Base-by-base conservation (phyloP, 768 basidiomycete species). In the Lactarius psammicola region DNA sequence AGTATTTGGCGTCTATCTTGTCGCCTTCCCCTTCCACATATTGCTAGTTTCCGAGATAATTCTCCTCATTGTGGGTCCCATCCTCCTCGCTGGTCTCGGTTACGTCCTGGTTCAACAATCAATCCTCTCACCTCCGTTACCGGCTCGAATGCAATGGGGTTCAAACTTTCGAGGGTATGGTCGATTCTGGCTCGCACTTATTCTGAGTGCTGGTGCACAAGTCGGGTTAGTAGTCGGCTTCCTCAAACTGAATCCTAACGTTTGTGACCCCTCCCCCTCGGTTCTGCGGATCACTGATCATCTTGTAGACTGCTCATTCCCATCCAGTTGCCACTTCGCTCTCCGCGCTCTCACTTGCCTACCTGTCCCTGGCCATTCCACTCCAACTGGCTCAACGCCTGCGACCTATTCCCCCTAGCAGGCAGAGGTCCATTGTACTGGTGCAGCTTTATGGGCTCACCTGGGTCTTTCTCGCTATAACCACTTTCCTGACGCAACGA, bases 161-260 rank as follows among this genome's bases (percentile, higher is more conserved):
- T 38, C 70, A 34, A 63, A 64, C 46, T 67, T 66, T 26, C 53
- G 69, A 78, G 78, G 76, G 51, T 86, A 85, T 76, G 76, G 79
- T 28, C 84, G 84, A 63, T 87, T 92, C 71, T 90, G 88, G 84
- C 69, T 86, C 0, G 81, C 86, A 1, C 69, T 90, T 42, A 55
- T 80, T 10, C 69, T 86, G 13, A 77, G 79, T 2, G 68, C 80
- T 4, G 80, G 75, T 8, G 68, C 82, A 2, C 84, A 89, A 67
- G 77, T 74, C 2, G 77, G 79, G 2, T 75, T 90, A 8, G 77
- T 84, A 3, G 71, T 78, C 55, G 78, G 78, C 4, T 86, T 82
- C 68, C 70, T 84, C 23, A 76, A 80, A 55, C n/a, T 88, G 49
- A 90, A 90, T 72, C 84, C 86, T 34, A 86, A 84, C 67, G 89